Conservation (phyloP, 768 basidiomycete species). For the Tephrocybe rancida region DNA sequence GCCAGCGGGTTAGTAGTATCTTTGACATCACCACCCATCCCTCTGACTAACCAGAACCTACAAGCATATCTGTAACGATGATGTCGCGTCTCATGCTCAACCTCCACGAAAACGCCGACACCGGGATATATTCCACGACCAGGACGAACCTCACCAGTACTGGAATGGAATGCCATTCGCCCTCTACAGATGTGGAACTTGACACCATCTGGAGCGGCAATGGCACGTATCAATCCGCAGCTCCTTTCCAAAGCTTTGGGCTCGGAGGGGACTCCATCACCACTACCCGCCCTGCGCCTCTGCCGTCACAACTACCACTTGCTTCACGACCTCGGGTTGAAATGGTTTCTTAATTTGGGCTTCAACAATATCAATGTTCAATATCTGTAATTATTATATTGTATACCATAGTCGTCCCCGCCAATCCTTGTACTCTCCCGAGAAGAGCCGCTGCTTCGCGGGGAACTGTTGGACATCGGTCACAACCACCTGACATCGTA, state of each 20-base stretch:
- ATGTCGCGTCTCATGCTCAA: constrained; percentile 61
- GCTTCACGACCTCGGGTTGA: no score
- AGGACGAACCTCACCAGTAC: constrained; percentile 18
- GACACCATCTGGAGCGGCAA: constrained; percentile 27
- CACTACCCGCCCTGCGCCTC: no score
- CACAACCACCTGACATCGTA: no score
- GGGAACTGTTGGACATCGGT: no score
- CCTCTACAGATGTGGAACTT: constrained; percentile 21
- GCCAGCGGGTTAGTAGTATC: constrained; percentile 43
- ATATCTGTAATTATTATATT: neutral
- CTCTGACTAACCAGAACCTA: neutral
- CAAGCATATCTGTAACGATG: constrained; percentile 51
- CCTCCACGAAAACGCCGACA: constrained; percentile 42
- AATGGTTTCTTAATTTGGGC: no score
- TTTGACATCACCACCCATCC: neutral
- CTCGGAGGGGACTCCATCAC: neutral
- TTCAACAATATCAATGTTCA: constrained; percentile 1
- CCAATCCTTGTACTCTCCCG: neutral
- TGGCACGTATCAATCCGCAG: constrained; percentile 2
- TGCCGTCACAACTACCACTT: no score
- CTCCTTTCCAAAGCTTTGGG: neutral
- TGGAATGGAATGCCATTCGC: constrained; percentile 18
- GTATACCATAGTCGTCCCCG: neutral
- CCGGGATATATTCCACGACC: constrained; percentile 33
- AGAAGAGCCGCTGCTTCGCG: no score